phyloP scores from a whole-genome alignment of 2,329 filamentous ascomycete species.

The Aspergillaceae sp. region DNA sequence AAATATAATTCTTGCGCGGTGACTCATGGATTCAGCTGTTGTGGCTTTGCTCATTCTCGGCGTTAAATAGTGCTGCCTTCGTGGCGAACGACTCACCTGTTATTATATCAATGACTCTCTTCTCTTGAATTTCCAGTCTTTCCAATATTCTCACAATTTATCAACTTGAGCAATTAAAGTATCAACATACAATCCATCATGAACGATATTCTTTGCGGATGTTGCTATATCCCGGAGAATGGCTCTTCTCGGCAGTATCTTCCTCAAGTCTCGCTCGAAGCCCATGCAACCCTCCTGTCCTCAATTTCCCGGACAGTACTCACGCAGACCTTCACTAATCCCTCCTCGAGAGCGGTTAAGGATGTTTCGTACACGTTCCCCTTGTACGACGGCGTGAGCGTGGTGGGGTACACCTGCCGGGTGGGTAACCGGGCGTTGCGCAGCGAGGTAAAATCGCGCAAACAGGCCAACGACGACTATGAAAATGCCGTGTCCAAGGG shows the following conservation, averaged over 20 bases:
- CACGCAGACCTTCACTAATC: conserved; percentile 56
- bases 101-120: neutral
- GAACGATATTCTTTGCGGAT: conserved; percentile 1
- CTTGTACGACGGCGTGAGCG: conserved; percentile 62
- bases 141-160: neutral
- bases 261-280: conserved; percentile 50
- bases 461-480: conserved; percentile 53
- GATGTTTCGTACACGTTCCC: conserved; percentile 62
- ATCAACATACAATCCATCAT: neutral
- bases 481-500: conserved; percentile 50
- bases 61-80: no score
- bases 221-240: conserved; percentile 1
- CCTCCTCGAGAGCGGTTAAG: conserved; percentile 38
- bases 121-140: neutral
- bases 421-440: conserved; percentile 48
- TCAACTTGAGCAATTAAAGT: neutral
- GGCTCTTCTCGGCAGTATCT: conserved; percentile 37
- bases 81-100: no score
- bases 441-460: conserved; percentile 59
- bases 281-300: conserved; percentile 54
- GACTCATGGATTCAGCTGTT: no score
- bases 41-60: no score
- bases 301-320: conserved; percentile 45
- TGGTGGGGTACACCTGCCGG: conserved; percentile 58
- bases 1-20: neutral